Evolutionary conservation across 768 basidiomycete genomes (phyloP), one percentile per base, ranked within the genome.

Genomic region (Leccinum pellstonianum): DNA sequence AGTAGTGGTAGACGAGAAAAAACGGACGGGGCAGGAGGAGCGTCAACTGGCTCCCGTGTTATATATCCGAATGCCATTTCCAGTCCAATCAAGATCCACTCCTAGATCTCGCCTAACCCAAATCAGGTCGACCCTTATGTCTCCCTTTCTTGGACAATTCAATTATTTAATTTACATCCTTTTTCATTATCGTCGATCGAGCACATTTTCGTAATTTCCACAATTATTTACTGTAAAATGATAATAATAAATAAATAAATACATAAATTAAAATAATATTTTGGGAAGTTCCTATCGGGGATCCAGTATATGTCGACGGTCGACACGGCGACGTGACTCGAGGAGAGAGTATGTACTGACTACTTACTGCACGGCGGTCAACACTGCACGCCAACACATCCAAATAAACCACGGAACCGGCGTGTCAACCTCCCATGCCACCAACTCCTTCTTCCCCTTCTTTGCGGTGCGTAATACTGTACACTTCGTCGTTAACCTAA

Each of bases 161-260:
- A 67, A 68, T 71, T 72, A 72, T 73, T 73, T 72, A 72, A 73
- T 69, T 73, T 66, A 66, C 58, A 54, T 56, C 56, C 43, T 60
- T 64, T 43, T 71, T 71, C 58, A 70, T 72, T 73, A 75, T 75
- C 61, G 70, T 72, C 70, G 70, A 73, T 73, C 73, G 69, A 70
- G 58, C 58, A 63, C 52, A 53, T 65, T 56, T 61, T 60, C 60
- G 64, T 70, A 65, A 72, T 68, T 43, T 57, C 41, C 46, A 0
- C 15, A 38, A 38, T 56, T 66, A 62, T 54, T 65, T 62, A 58
- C 19, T 27, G 17, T 31, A 41, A 41, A 8, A 8, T 17, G 17
- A 38, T 19, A 57, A 47, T 59, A 59, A 47, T 59, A 60, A 62
- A 50, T 43, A 31, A 8, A 54, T 25, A 33, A 31, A 31, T 31